Evolutionary conservation across 2,329 filamentous ascomycete species (phyloP), one percentile per base, ranked within the genome.

Genomic region (Hirsutella thompsonii): DNA sequence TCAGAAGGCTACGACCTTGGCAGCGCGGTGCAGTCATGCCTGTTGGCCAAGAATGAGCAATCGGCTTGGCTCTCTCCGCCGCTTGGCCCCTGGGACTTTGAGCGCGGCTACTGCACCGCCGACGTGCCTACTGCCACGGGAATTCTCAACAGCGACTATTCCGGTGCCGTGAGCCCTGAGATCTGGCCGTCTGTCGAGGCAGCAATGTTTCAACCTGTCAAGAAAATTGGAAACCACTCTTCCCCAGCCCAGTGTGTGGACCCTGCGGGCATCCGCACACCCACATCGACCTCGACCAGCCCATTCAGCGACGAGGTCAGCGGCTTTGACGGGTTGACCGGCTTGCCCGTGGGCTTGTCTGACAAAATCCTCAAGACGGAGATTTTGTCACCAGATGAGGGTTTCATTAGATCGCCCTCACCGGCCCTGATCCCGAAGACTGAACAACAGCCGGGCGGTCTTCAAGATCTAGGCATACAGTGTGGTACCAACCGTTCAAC

Each of bases 61-160:
- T 52, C 49, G 35, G 43, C 46, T 38, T 62, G 60, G 55, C 54
- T 57, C 29, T 66, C 61, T 20, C 61, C 65, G 23, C 62, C 59
- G 10, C 53, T 55, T 8, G 53, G 54, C 11, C 53, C 55, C 30
- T 58, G 63, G 28, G 63, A 65, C 20, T 52, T 58, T 37, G 63
- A 66, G 18, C 55, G 55, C 43, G 29, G 37, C 28, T 57, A 58
- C 40, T 57, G 56, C 35, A 60, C 57, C 47, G 52, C 56, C 39
- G 55, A 51, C 23, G 61, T 60, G 9, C 57, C 60, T 4, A 50
- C 49, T 14, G 50, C 48, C 32, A 50, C 45, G 4, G 48, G 49
- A 39, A 47, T 45, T 39, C 43, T 48, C 37, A 39, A 46, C 13
- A 35, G 49, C 32, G 50, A 46, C 39, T 58, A 57, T 47, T 53